A percentile compares a stretch with the other conserved stretches of the same genome.
Conservation (phyloP, 805 yeast species). For the Starmerella kuoi region DNA sequence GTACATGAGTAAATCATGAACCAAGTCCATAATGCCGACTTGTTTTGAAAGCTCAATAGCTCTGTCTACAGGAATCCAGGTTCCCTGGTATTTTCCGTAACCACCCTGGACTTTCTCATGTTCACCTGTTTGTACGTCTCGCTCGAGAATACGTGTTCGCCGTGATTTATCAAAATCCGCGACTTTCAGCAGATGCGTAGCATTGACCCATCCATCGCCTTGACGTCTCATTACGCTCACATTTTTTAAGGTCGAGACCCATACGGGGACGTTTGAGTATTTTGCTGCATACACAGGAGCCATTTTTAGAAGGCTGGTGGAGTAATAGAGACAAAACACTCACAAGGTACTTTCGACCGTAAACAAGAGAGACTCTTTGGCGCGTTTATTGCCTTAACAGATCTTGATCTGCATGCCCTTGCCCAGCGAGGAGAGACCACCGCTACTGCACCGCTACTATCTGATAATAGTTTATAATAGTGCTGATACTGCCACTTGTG, state of each 20-base stretch:
- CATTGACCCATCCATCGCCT: slow-evolving; percentile 91
- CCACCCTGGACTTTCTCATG: slow-evolving; percentile 97
- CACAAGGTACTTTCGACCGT: not conserved
- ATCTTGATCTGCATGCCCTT: not conserved
- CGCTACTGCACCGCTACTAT: no score
- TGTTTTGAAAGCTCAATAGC: slow-evolving; percentile 58
- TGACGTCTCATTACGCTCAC: slow-evolving; percentile 82
- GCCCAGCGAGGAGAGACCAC: no score
- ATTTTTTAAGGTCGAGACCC: slow-evolving; percentile 47
- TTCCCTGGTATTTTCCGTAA: slow-evolving; percentile 91
- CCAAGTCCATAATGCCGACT: slow-evolving; percentile 48
- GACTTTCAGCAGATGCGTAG: slow-evolving; percentile 86
- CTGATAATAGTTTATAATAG: no score
- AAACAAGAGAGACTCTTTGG: no score
- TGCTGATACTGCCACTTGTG: no score
- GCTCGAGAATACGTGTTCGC: slow-evolving; percentile 80
- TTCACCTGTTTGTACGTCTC: slow-evolving; percentile 78
- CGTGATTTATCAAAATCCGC: slow-evolving; percentile 92
- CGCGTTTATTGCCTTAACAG: no score
- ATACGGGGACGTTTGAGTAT: slow-evolving; percentile 36
- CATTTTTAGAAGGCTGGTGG: slow-evolving; percentile 10
- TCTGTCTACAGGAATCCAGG: slow-evolving; percentile 81
- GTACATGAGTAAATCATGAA: slow-evolving; percentile 57
- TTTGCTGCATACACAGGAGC: slow-evolving; percentile 33
- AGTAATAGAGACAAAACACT: not conserved